phyloP scores from a whole-genome alignment of 75 land plant genomes.

The Sequoiadendron giganteum region DNA sequence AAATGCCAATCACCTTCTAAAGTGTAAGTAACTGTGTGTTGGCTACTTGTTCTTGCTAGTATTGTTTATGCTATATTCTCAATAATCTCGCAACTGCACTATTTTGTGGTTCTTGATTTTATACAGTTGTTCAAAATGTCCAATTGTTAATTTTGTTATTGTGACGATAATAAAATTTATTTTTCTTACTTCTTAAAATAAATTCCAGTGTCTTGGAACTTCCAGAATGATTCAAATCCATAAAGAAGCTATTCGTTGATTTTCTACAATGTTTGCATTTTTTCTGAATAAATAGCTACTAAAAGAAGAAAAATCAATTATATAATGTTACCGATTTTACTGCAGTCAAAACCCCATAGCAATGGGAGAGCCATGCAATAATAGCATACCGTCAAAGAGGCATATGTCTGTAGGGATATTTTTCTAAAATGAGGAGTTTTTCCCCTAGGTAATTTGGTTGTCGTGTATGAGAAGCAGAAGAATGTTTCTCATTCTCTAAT shows the following conservation, averaged over 20 bases:
- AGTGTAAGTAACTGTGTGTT: constrained; percentile 53
- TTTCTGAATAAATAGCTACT: neutral
- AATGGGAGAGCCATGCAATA: neutral
- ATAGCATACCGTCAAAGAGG: neutral
- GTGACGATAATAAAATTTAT: neutral
- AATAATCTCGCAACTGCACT: neutral
- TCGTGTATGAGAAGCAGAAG: neutral
- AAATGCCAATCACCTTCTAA: constrained; percentile 42
- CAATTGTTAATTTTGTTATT: neutral
- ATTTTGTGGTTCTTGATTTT: neutral
- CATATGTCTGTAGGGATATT: neutral
- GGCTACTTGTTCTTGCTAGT: neutral
- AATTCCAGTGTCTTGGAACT: neutral
- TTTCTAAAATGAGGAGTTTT: neutral
- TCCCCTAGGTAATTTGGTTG: neutral
- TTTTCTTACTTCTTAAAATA: neutral
- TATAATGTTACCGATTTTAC: neutral
- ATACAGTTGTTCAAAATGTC: neutral
- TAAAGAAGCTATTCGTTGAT: neutral
- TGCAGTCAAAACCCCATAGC: neutral
- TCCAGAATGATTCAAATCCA: neutral
- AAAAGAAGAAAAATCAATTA: neutral
- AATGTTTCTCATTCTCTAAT: neutral
- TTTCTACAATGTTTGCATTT: neutral
- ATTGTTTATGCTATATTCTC: neutral